Evolutionary conservation across 1,139 yeast genomes (phyloP), one percentile per base, ranked within the genome.

Genomic region (Sugiyamaella paludigena): DNA sequence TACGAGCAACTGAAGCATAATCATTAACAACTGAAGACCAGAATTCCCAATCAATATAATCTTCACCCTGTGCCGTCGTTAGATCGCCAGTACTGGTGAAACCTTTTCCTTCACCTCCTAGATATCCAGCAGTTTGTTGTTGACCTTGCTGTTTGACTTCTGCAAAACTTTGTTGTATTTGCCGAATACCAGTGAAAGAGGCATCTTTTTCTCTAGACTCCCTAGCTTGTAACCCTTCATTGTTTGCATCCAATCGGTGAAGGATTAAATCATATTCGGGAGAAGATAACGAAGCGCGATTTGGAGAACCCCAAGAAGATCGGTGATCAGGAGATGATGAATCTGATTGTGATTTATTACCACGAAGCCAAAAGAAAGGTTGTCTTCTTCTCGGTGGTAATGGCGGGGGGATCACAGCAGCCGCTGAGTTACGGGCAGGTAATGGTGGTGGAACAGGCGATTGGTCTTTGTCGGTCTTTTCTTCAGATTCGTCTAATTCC

Each of bases 11-110:
- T 1, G 70, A 63, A 29, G 81, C 75, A 62, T 87, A 89, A 63
- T 86, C 84, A 56, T 83, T 80, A 7, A 88, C 88, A 12, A 89
- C 86, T 36, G 73, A 73, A 6, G 88, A 79, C 98, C 98, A 92
- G 62, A 87, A 84, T 41, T 84, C 87, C 96, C 96, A 89, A 64
- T 87, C 91, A 64, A 77, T 73, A 27, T 77, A 73, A 40, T 71
- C 61, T 40, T 48, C 53, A 27, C 61, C 53, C 5, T 19, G 5
- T 5, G 24, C 5, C 5, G 24, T 5, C 24, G 24, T 19, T 5
- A n/a, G n/a, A n/a, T n/a, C n/a, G n/a, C n/a, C n/a, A 13, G 64
- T 54, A 29, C 65, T 50, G 34, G 56, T 65, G 41, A 68, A 65
- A 28, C 59, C 60, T 3, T 61, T 54, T 16, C 54, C 53, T 15